These are phyloP conservation scores for Lasiodiplodia sp. DNA, from an alignment of 2,329 filamentous ascomycete genomes.

Conservation along the genomic window DNA sequence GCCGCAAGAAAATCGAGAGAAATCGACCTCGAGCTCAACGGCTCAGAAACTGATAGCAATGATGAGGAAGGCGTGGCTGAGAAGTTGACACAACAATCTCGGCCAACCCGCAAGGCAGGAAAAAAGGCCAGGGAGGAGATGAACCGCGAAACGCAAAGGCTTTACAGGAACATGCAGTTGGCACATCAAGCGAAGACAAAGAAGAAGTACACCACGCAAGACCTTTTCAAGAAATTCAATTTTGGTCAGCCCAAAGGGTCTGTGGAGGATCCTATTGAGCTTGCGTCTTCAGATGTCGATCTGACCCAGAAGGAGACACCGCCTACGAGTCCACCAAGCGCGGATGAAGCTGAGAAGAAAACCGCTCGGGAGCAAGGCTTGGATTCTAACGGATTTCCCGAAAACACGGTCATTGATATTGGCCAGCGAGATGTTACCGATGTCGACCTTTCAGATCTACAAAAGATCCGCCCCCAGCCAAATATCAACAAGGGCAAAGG, in stretches of 20 bases:
- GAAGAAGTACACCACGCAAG: conserved; percentile 86
- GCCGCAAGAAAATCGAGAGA: conserved; percentile 34
- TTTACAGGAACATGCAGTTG: conserved; percentile 89
- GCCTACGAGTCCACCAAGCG: conserved; percentile 53
- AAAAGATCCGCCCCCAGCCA: conserved; percentile 41
- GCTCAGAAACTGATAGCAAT: conserved; percentile 49
- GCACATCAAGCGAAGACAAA: conserved; percentile 85
- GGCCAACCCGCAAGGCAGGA: conserved; percentile 83
- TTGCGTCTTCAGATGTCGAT: conserved; percentile 70
- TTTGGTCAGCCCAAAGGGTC: conserved; percentile 58
- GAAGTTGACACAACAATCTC: conserved; percentile 69
- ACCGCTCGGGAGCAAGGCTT: neutral
- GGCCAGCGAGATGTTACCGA: conserved; percentile 30
- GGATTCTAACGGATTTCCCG: conserved; percentile 9
- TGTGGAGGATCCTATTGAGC: conserved; percentile 35
- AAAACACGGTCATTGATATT: conserved; percentile 24
- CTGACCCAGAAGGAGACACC: conserved; percentile 48
- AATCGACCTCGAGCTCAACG: conserved; percentile 48
- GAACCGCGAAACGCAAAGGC: conserved; percentile 85
- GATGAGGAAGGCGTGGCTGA: conserved; percentile 62
- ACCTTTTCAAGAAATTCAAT: conserved; percentile 85
- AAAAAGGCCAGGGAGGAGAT: conserved; percentile 96
- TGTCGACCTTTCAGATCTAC: conserved; percentile 38
- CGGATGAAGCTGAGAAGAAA: conserved; percentile 30
- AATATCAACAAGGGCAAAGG: conserved; percentile 66